Percentiles rank a stretch among this genome's conserved stretches.
Evolutionary conservation across 139 green algal species (phyloP).

Genomic region (Chlamydomonas sp.): DNA sequence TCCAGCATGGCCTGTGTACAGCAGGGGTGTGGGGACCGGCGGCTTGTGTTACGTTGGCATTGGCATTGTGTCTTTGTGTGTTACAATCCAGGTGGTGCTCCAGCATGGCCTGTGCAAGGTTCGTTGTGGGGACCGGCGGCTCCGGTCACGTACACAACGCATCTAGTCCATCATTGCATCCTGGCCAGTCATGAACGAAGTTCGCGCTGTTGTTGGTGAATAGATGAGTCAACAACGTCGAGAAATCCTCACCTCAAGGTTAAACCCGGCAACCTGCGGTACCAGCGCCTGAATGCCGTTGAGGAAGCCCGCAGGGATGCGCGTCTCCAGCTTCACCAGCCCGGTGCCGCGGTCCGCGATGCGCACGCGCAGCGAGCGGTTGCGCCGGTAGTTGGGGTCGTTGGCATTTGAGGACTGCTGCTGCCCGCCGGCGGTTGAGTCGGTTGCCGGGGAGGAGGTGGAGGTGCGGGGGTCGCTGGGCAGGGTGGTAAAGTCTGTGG

Average conservation of each 20-base stretch:
- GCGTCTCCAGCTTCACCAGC: slow-evolving; percentile 65
- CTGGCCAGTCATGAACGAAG: too few species aligned
- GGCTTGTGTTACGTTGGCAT: too few species aligned
- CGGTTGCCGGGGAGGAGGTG: background rate
- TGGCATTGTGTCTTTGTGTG: too few species aligned
- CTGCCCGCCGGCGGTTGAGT: background rate
- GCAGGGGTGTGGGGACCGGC: too few species aligned
- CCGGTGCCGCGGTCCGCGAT: slow-evolving; percentile 18
- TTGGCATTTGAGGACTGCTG: background rate
- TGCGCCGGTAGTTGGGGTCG: slow-evolving; percentile 27
- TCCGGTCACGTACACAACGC: too few species aligned
- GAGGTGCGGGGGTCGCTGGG: background rate
- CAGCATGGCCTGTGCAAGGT: too few species aligned
- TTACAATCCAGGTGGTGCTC: too few species aligned
- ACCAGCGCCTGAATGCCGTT: slow-evolving; percentile 52
- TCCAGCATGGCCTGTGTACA: slow-evolving; percentile 21
- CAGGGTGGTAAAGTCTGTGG: background rate
- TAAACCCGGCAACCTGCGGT: slow-evolving; percentile 55
- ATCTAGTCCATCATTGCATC: too few species aligned
- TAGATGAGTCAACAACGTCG: too few species aligned
- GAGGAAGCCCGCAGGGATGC: slow-evolving; percentile 63
- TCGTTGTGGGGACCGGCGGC: too few species aligned
- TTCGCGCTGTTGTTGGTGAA: too few species aligned
- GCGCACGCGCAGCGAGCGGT: slow-evolving; percentile 13
- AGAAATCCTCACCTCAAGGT: slow-evolving; percentile 47